Base-by-base conservation (phyloP, 2,329 filamentous ascomycete genomes). In the Phoma herbarum region DNA sequence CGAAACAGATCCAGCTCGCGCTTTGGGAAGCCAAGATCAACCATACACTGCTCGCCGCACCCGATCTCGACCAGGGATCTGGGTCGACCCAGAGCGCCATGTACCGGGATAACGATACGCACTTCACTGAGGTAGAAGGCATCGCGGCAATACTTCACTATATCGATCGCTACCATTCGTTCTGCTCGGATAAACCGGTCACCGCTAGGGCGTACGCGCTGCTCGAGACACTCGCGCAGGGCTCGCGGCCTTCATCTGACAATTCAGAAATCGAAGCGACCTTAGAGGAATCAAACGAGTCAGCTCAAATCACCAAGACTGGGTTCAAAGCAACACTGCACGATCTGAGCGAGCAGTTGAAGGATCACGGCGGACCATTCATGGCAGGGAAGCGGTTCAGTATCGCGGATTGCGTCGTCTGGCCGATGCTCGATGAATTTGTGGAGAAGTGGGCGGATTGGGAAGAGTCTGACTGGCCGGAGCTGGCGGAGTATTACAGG, bases 61-160 rank as follows among this genome's bases (percentile, higher is more conserved):
- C 66, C 11, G 53, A 20, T 1, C 60, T 70, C 1, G 67, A 74
- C 6, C 35, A 58, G n/a, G 65, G 71, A 33, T 14, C 50, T 11
- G 29, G 12, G 0, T 10, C 47, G 7, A 58, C 64, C 29, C 66
- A 72, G 16, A 63, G 64, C 31, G 61, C 75, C 25, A 59, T 62
- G 23, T 75, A 74, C 55, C 69, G 77, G 16, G 76, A 79, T 49
- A 70, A 63, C 5, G 77, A 79, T 33, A 52, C 61, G 1, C 55
- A 66, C 10, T 75, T 76, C 55, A 75, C 75, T 0, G 73, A 79
- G 44, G 59, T 77, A 0, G 25, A 51, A 12, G 66, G 64, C 20
- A 29, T 68, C 2, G 39, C 65, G 0, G 58, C 69, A 3, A 71
- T 78, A 25, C 60, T 79, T 1, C 43, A 74, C 0, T 79, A 79